phyloP scores from a whole-genome alignment of 768 basidiomycete genomes.

The Asterophora parasitica region DNA sequence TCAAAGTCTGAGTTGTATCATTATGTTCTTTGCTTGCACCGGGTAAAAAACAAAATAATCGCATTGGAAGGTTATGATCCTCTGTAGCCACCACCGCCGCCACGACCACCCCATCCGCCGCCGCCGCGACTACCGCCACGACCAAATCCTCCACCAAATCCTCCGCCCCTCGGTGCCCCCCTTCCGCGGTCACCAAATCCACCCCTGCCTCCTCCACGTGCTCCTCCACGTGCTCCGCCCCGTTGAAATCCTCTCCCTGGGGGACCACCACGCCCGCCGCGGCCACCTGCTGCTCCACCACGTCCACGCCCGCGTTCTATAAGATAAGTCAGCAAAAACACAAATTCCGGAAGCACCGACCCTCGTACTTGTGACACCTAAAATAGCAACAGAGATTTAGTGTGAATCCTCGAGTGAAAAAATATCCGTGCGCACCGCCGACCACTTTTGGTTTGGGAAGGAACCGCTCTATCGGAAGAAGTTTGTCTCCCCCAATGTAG shows the following conservation, averaged over 20 bases:
- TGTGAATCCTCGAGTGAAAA: neutral
- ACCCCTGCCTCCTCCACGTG: constrained; percentile 35
- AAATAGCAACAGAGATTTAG: neutral
- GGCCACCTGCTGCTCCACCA: constrained; percentile 35
- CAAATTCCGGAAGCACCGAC: constrained; percentile 6
- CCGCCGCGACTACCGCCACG: constrained; percentile 9
- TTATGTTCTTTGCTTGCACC: neutral
- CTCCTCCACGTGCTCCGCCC: constrained; percentile 40
- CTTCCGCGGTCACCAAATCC: constrained; percentile 30
- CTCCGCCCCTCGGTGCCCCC: constrained; percentile 11
- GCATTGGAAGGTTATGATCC: constrained; percentile 33
- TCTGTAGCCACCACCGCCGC: constrained; percentile 33
- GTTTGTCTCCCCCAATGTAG: constrained; percentile 95
- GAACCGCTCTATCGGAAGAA: constrained; percentile 94
- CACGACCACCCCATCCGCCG: constrained; percentile 1
- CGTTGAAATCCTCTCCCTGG: constrained; percentile 45
- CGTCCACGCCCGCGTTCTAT: constrained; percentile 38
- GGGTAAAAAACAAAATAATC: neutral
- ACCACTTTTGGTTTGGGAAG: constrained; percentile 89
- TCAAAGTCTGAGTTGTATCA: constrained; percentile 35
- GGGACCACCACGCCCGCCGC: constrained; percentile 30
- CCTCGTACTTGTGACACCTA: constrained; percentile 48
- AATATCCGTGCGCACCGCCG: constrained; percentile 44
- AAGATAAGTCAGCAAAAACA: constrained; percentile 8
- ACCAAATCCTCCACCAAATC: constrained; percentile 8